phyloP scores from a whole-genome alignment of 352 stramenopile genomes.

The Thalassiosira ordinaria region DNA sequence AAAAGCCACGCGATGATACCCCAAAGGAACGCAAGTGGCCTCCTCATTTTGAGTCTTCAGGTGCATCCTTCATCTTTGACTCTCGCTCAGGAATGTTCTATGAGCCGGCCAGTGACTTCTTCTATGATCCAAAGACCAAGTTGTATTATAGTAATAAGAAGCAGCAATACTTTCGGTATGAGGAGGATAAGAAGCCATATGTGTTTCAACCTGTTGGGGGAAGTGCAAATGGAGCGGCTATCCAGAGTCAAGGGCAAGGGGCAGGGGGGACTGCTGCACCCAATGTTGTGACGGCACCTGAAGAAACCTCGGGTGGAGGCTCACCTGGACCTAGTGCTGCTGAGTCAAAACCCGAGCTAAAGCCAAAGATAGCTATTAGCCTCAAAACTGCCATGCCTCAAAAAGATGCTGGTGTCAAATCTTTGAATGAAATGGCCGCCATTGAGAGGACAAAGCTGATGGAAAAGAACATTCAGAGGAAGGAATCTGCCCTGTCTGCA shows the following conservation, averaged over 20 bases:
- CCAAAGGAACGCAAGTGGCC: conserved; percentile 61
- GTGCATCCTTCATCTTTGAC: conserved; percentile 80
- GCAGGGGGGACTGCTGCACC: background rate
- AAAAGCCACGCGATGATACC: conserved; percentile 8
- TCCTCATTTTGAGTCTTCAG: conserved; percentile 72
- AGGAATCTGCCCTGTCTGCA: conserved; percentile 7
- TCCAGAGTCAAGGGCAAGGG: background rate
- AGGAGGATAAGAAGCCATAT: conserved; percentile 28
- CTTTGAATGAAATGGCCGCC: conserved; percentile 26
- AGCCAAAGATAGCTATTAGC: conserved; percentile 71
- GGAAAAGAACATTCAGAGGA: conserved; percentile 34
- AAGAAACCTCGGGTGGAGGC: conserved; percentile 2
- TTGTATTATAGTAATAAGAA: conserved; percentile 81
- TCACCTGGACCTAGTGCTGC: background rate
- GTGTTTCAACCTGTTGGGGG: conserved; percentile 43
- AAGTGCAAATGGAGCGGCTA: background rate
- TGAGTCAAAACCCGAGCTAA: conserved; percentile 7
- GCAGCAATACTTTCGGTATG: conserved; percentile 69
- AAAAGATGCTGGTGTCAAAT: conserved; percentile 16
- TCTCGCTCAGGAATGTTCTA: conserved; percentile 81
- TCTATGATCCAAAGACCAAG: conserved; percentile 84
- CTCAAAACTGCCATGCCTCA: conserved; percentile 62
- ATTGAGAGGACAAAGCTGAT: conserved; percentile 47
- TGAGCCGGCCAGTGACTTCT: conserved; percentile 78
- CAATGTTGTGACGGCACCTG: conserved; percentile 9